These are phyloP conservation scores for Trametes pubescens DNA, from an alignment of 1,284 basidiomycete species.

Conservation along the genomic window DNA sequence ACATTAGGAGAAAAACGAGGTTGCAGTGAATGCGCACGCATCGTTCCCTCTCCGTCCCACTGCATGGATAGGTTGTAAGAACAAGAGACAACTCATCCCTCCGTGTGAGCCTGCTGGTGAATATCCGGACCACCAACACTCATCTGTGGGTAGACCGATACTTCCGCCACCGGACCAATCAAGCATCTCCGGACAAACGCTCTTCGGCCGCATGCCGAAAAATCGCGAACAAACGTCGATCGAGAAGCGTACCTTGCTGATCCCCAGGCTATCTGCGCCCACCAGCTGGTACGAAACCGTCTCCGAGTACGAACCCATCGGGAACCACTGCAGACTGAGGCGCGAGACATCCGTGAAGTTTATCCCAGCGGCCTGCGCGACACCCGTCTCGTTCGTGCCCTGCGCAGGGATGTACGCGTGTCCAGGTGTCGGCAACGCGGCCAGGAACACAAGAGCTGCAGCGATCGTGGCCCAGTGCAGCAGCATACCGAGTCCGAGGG, in stretches of 20 bases:
- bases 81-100: too few species aligned
- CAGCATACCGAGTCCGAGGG: slow-evolving; percentile 1
- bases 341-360: slow-evolving; percentile 65
- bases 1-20: too few species aligned
- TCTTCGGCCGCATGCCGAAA: not conserved
- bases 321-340: slow-evolving; percentile 70
- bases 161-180: not conserved
- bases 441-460: not conserved
- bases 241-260: slow-evolving; percentile 56
- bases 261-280: slow-evolving; percentile 55
- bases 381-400: slow-evolving; percentile 71
- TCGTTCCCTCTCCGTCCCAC: not conserved
- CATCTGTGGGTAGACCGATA: not conserved
- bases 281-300: slow-evolving; percentile 67
- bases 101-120: too few species aligned
- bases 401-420: slow-evolving; percentile 73
- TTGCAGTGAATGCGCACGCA: too few species aligned
- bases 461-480: slow-evolving; percentile 23
- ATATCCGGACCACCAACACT: too few species aligned
- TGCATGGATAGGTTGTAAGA: too few species aligned
- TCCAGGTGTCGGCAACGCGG: slow-evolving; percentile 10
- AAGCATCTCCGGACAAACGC: not conserved
- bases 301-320: slow-evolving; percentile 54
- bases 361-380: slow-evolving; percentile 54
- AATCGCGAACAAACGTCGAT: not conserved